Evolutionary conservation across 139 green algal species (phyloP).

Genomic region (Nannochloris sp.): DNA sequence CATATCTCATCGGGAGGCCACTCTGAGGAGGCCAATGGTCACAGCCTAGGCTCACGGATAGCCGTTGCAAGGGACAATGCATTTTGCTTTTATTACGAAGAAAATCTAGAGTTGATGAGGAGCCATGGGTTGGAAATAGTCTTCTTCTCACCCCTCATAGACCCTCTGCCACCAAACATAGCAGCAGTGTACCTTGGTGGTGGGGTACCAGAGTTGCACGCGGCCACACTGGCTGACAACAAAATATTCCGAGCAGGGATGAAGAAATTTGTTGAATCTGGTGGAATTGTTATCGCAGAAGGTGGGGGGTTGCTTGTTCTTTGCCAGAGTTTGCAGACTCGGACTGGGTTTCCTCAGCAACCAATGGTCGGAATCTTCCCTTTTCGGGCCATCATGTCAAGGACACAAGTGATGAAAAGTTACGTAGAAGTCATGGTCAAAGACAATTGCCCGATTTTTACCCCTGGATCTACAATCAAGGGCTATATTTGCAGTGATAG

Average conservation of each 20-base stretch:
- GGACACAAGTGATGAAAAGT: constrained; percentile 41
- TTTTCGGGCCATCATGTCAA: constrained; percentile 62
- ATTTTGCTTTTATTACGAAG: constrained; percentile 79
- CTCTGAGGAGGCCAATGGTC: not conserved
- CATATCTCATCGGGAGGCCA: not conserved
- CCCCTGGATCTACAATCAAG: constrained; percentile 34
- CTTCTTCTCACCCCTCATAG: constrained; percentile 80
- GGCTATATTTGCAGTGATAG: constrained; percentile 67
- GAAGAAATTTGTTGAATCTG: constrained; percentile 66
- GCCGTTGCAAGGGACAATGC: constrained; percentile 65
- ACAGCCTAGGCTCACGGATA: constrained; percentile 37
- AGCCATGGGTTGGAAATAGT: constrained; percentile 71
- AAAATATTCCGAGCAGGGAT: constrained; percentile 41
- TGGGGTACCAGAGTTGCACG: constrained; percentile 62
- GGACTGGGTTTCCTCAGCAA: constrained; percentile 8
- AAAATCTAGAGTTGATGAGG: constrained; percentile 50
- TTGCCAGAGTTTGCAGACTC: constrained; percentile 45
- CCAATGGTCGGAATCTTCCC: constrained; percentile 69
- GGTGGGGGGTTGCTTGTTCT: constrained; percentile 83
- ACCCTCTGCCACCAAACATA: constrained; percentile 64
- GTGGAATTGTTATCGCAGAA: constrained; percentile 85
- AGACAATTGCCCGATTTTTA: constrained; percentile 51
- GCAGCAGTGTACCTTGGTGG: constrained; percentile 78
- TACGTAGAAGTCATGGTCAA: constrained; percentile 61
- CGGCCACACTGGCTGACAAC: constrained; percentile 63